Base-by-base conservation (phyloP, 1,284 basidiomycete genomes). In the Ceratobasidium sp. region DNA sequence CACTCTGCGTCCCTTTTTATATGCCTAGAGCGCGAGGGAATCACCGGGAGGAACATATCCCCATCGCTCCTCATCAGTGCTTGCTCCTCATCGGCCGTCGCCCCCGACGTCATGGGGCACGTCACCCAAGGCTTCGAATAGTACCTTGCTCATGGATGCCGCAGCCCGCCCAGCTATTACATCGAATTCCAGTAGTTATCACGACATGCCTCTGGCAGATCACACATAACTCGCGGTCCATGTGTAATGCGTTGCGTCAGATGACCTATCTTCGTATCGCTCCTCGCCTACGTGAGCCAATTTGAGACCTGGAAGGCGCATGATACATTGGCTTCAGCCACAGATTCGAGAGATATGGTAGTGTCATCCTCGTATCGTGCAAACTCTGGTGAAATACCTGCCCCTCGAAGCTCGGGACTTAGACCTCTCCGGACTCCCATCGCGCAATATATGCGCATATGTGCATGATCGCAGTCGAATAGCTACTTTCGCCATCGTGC, bases 341-440 rank as follows among this genome's bases (percentile, higher is more conserved):
- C 59, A 38, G 59, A 62, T 62, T 5, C 20, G 59, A 38, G 28
- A 59, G 33, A 62, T 9, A 38, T 62, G 38, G 59, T 38, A 38
- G 33, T n/a, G 40, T 38, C 59, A 5, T 17, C 59, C 23, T 40
- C 38, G 9, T 62, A n/a, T n/a, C 33, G n/a, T 28, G 59, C 59
- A 13, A 62, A 28, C 38, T 17, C 33, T 38, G 0, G 84, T 80
- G 44, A 66, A 65, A 57, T 50, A 15, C 33, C 59, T 50, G 54
- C 64, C 40, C 76, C 7, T 28, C 38, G 42, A 28, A 33, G 26
- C 20, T 33, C 50, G 44, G 44, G 38, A n/a, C 44, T 64, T 6
- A 50, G 52, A 38, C 62, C 38, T 67, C 50, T 38, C 62, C 26
- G 54, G 74, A 67, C 50, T 54, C 23, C 15, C 13, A 17, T 26